A percentile compares a stretch with the other conserved stretches of the same genome.
These are phyloP conservation scores for Candida tropicalis DNA, from an alignment of 1,139 yeast genomes.

Conservation along the genomic window DNA sequence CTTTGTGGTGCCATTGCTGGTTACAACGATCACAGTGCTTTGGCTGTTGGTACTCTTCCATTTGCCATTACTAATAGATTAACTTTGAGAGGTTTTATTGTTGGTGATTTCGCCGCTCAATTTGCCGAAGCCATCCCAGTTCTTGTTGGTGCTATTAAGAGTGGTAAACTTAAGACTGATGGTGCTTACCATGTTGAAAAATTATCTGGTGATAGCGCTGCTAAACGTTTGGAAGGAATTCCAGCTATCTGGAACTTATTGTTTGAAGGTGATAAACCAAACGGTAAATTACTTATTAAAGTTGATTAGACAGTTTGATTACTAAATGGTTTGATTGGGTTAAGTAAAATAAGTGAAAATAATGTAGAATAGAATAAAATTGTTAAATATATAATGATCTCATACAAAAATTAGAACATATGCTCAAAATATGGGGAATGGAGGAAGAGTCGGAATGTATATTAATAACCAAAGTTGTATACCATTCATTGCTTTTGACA, in stretches of 20 bases:
- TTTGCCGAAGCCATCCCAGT: conserved; percentile 38
- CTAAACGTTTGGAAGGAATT: conserved; percentile 23
- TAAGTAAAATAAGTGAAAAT: background rate
- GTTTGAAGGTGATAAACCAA: conserved; percentile 32
- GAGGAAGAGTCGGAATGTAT: conserved; percentile 38
- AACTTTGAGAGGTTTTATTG: conserved; percentile 51
- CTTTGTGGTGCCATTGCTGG: conserved; percentile 68
- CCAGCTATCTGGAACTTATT: conserved; percentile 32
- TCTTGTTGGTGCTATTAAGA: conserved; percentile 35
- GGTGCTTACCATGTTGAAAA: conserved; percentile 20
- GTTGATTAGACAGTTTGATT: conserved; percentile 11
- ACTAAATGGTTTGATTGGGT: background rate
- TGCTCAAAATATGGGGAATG: conserved; percentile 33
- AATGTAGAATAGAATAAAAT: background rate
- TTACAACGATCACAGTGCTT: conserved; percentile 47
- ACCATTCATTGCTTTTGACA: background rate
- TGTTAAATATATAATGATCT: conserved; percentile 13
- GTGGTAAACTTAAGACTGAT: conserved; percentile 42
- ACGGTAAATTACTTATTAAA: conserved; percentile 38
- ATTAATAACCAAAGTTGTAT: conserved; percentile 36
- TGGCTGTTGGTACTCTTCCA: conserved; percentile 40
- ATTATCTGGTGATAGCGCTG: conserved; percentile 14
- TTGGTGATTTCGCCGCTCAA: conserved; percentile 36
- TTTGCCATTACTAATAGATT: conserved; percentile 51
- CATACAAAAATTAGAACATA: conserved; percentile 22